Base-by-base conservation (phyloP, 805 yeast genomes). In the Candida oleophila region DNA sequence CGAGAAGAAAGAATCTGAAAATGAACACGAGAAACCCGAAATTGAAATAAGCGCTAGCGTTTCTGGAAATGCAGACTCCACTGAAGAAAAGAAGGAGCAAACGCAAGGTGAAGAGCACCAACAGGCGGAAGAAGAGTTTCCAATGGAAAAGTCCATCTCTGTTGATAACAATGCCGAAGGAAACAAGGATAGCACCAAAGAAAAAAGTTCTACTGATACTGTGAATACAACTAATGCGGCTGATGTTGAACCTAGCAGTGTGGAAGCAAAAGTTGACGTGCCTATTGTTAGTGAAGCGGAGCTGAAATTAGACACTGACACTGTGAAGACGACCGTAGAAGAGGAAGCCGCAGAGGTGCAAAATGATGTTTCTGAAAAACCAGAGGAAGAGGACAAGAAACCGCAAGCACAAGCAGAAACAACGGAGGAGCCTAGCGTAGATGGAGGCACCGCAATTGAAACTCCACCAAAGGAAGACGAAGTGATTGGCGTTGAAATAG, bases 311-410 rank as follows among this genome's bases (percentile, higher is more conserved):
- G 5, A 25, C 7, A 25, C 20, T 30, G 47, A 43, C 25, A 15
- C 34, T 22, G n/a, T n/a, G 38, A 46, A 22, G 46, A 46, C 8
- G 41, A 36, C 21, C 20, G n/a, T 34, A 7, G 38, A 30, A 25
- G 47, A 38, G 14, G 35, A 37, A 38, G n/a, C 28, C 7, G 16
- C 32, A 20, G 44, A 32, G 18, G 44, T 2, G 14, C 19, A 19
- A 18, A 39, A 25, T 28, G 20, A 42, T 35, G 48, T 18, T 19
- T 34, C 22, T 15, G 38, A 36, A 25, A 38, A 44, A 25, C 25
- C 28, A 33, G 44, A 41, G 18, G 48, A 39, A 37, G 45, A 3
- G n/a, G 19, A 25, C 12, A 35, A 43, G 41, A 33, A 11, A 9
- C 32, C 32, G 12, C 11, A 34, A 36, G 14, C 39, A 11, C 15